Conservation (phyloP, 768 basidiomycete genomes). For the Calocera viscosa region DNA sequence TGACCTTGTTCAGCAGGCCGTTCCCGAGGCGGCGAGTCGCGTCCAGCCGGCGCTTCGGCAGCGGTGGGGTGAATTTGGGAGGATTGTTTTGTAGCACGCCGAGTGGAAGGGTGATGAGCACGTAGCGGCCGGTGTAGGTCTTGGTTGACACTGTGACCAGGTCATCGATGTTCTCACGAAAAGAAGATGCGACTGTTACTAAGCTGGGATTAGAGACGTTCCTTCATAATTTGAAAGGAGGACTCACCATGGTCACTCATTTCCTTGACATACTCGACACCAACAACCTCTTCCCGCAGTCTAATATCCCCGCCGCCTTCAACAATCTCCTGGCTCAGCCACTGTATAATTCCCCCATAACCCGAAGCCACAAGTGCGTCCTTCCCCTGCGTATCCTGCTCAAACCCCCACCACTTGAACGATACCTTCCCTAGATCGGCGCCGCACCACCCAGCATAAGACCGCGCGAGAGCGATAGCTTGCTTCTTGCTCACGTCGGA, state of each 20-base stretch:
- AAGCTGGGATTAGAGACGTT: too few species aligned
- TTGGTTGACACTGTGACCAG: background rate
- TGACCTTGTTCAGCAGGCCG: conserved; percentile 16
- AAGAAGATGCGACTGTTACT: too few species aligned
- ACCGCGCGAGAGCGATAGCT: background rate
- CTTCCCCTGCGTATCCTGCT: conserved; percentile 13
- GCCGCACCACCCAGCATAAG: conserved; percentile 15
- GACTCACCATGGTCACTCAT: background rate
- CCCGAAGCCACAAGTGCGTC: conserved; percentile 14
- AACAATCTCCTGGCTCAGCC: conserved; percentile 10
- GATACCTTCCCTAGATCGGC: conserved; percentile 11
- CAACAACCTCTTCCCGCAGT: conserved; percentile 11
- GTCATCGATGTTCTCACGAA: too few species aligned
- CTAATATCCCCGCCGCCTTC: conserved; percentile 7
- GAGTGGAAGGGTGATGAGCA: conserved; percentile 12
- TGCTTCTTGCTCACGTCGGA: background rate
- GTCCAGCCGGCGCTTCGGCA: conserved; percentile 11
- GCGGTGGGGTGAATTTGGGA: conserved; percentile 12
- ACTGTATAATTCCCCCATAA: conserved; percentile 13
- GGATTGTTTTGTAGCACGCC: conserved; percentile 13
- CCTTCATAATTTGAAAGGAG: background rate
- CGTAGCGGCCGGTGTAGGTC: conserved; percentile 7
- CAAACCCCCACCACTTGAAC: conserved; percentile 16
- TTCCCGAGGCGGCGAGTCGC: conserved; percentile 11
- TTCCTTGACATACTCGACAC: conserved; percentile 2